These are phyloP conservation scores for Diaporthe batatas DNA, from an alignment of 2,329 filamentous ascomycete genomes.

Conservation along the genomic window DNA sequence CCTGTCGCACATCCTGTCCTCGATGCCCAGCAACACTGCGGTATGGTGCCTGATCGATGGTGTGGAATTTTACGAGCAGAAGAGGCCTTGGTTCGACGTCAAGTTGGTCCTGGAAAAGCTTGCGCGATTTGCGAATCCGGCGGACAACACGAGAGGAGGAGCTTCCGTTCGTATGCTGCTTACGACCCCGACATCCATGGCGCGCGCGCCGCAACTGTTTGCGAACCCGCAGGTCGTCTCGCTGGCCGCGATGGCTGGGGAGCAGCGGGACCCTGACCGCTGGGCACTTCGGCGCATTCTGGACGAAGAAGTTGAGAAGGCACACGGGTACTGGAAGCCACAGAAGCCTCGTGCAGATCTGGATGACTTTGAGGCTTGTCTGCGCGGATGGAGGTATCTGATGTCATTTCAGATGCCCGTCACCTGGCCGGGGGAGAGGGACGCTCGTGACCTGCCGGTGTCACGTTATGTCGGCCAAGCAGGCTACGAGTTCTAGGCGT, in stretches of 20 bases:
- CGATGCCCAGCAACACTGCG: neutral
- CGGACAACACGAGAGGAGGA: no score
- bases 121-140: neutral
- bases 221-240: neutral
- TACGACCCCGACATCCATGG: slow-evolving; percentile 21
- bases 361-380: no score
- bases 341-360: rapidly evolving
- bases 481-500: no score
- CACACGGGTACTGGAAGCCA: neutral
- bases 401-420: no score
- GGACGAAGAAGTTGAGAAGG: neutral
- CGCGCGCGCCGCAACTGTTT: neutral
- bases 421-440: no score
- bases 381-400: no score
- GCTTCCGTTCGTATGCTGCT: slow-evolving; percentile 10
- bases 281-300: neutral
- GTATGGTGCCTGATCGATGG: slow-evolving; percentile 12
- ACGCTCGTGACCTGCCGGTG: no score
- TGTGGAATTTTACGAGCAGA: slow-evolving; percentile 7
- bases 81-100: neutral
- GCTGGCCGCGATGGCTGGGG: neutral
- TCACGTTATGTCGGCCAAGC: no score
- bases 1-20: neutral
- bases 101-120: neutral
- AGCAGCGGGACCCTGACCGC: no score